These are phyloP conservation scores for Lasiosphaeria hispida DNA, from an alignment of 495 filamentous ascomycete species.

Conservation along the genomic window DNA sequence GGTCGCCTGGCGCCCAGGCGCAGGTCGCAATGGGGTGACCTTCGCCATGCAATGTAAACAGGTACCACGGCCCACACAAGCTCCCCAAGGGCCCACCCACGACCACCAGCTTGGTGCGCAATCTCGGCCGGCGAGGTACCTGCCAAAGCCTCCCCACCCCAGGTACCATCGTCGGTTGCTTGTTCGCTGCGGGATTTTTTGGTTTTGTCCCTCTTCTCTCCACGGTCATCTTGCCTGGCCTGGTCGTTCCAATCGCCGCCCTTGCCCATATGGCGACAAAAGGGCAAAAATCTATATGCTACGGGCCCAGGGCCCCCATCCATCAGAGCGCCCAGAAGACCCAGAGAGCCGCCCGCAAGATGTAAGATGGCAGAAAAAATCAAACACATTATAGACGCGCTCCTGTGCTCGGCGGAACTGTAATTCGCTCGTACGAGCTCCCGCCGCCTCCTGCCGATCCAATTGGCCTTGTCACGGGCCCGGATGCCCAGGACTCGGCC, in stretches of 20 bases:
- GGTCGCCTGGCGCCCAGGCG: slow-evolving; percentile 19
- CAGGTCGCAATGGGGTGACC: slow-evolving; percentile 34
- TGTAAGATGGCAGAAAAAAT: not conserved
- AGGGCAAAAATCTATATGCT: not conserved
- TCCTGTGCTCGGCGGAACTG: not conserved
- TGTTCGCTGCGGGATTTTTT: slow-evolving; percentile 38
- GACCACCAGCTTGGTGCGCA: slow-evolving; percentile 13
- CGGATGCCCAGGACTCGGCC: not conserved
- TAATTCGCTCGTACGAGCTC: slow-evolving; percentile 12
- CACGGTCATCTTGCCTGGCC: slow-evolving; percentile 3
- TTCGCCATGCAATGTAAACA: slow-evolving; percentile 23
- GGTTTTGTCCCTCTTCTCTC: slow-evolving; percentile 22
- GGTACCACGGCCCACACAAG: slow-evolving; percentile 22
- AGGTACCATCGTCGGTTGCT: slow-evolving; percentile 21
- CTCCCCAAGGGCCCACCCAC: slow-evolving; percentile 3
- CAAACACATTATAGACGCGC: slow-evolving; percentile 7
- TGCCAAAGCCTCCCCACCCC: slow-evolving; percentile 18
- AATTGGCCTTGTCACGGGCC: slow-evolving; percentile 6
- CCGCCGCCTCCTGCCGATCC: slow-evolving; percentile 1
- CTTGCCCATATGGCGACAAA: slow-evolving; percentile 8
- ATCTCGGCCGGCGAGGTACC: slow-evolving; percentile 24
- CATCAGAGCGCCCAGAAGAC: not conserved
- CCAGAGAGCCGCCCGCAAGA: too few species aligned
- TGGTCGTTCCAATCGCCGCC: slow-evolving; percentile 6
- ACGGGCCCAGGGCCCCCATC: too few species aligned